Evolutionary conservation across 2,329 filamentous ascomycete species (phyloP), one percentile per base, ranked within the genome.

Genomic region (Fusarium sp.): DNA sequence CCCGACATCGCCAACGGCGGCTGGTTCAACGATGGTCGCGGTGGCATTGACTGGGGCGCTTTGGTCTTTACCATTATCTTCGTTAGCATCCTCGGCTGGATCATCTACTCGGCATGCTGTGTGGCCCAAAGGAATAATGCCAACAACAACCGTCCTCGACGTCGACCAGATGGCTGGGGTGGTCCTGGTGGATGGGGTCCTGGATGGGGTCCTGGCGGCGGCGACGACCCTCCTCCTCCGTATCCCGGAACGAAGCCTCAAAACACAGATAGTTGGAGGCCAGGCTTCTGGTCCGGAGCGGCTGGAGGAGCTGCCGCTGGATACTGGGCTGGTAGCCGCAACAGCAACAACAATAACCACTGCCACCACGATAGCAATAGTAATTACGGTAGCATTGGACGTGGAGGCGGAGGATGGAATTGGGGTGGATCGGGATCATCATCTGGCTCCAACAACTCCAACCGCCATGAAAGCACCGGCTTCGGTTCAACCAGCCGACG

Each of bases 261-360:
- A 22, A 69, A 69, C 42, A 69, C 76, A 68, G 82, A 89, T 70
- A 86, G 86, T 2, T 95, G 92, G 92, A 87, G 88, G 59, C 93
- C 93, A 6, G 93, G 93, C 1, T 95, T 95, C 82, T 95, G 93
- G 93, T 89, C 86, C 20, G 93, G 93, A 22, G 83, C 90, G n/a
- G 87, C 89, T 0, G 88, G 89, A 18, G 94, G 93, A 52, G 92
- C 91, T 6, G 92, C 93, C 1, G 93, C 92, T 4, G 91, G 87
- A 2, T 94, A 94, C 78, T 80, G 88, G 67, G 91, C 91, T 7
- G 90, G 90, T 0, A 88, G 83, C 47, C 82, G 85, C n/a, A 84
- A 85, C 68, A 82, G 81, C 40, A 81, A 79, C 69, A 71, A 77
- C 77, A 50, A 66, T n/a, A 65, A 76, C n/a, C 42, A 66, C 36